Percentiles rank a stretch among this genome's conserved stretches.
Conservation (phyloP, 2,329 filamentous ascomycete genomes). For the Claviceps pusilla region DNA sequence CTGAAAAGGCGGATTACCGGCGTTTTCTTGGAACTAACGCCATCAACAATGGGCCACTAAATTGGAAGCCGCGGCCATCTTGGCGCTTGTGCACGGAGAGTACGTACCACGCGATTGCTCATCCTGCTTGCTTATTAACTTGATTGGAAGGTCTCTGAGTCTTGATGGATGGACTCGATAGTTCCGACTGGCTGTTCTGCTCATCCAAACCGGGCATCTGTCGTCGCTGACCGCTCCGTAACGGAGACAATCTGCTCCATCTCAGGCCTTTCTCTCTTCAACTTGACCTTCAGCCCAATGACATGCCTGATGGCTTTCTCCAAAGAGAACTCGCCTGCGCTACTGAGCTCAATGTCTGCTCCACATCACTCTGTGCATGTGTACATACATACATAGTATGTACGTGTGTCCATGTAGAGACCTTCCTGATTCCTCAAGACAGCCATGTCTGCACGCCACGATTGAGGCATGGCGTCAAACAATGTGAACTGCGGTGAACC, state of each 20-base stretch:
- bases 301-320: not conserved
- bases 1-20: constrained; percentile 3
- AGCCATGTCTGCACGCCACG: not conserved
- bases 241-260: not conserved
- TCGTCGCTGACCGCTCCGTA: constrained; percentile 2
- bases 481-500: not conserved
- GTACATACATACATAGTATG: not conserved
- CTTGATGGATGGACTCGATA: not conserved
- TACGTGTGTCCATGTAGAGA: not conserved
- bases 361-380: not conserved
- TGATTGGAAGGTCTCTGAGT: not conserved
- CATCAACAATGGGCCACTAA: constrained; percentile 7
- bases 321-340: not conserved
- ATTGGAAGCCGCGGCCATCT: constrained; percentile 7
- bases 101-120: constrained; percentile 6
- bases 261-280: not conserved
- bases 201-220: not conserved
- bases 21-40: not conserved
- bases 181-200: not conserved
- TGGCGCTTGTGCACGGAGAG: constrained; percentile 6
- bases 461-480: not conserved
- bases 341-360: not conserved
- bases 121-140: constrained; percentile 1
- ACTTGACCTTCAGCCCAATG: not conserved
- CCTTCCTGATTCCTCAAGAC: not conserved